Conservation (phyloP, 371 early-diverging fungal species). For the Mucor piriformis region DNA sequence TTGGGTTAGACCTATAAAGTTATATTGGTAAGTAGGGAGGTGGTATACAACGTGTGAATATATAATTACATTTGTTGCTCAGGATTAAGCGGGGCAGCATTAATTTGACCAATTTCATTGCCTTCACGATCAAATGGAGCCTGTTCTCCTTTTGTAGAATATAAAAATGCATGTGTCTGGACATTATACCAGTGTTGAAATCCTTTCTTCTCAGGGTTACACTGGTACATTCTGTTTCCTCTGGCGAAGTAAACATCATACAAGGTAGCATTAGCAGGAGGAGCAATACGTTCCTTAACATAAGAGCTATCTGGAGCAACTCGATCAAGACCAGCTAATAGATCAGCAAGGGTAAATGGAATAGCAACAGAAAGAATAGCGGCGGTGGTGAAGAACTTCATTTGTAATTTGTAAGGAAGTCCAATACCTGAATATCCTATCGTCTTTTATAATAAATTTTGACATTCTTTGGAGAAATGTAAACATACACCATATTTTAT, state of each 20-base stretch:
- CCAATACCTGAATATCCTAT: not conserved
- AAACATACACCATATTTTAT: not conserved
- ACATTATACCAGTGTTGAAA: slow-evolving; percentile 50
- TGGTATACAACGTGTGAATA: not conserved
- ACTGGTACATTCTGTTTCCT: slow-evolving; percentile 46
- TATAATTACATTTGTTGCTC: slow-evolving; percentile 29
- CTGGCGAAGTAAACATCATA: slow-evolving; percentile 45
- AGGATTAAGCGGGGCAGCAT: slow-evolving; percentile 35
- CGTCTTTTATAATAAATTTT: slow-evolving; percentile 3
- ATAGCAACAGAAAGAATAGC: slow-evolving; percentile 4
- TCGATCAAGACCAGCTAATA: slow-evolving; percentile 24
- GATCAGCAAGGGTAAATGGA: slow-evolving; percentile 16
- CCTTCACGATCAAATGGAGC: slow-evolving; percentile 40
- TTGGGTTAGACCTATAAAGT: slow-evolving; percentile 34
- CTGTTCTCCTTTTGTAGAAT: slow-evolving; percentile 30
- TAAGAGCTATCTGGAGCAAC: slow-evolving; percentile 26
- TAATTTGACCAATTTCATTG: slow-evolving; percentile 36
- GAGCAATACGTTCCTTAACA: slow-evolving; percentile 39
- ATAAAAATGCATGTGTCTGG: slow-evolving; percentile 43
- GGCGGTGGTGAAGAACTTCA: slow-evolving; percentile 16
- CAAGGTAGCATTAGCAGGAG: slow-evolving; percentile 30
- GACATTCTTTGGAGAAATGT: not conserved
- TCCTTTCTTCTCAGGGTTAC: slow-evolving; percentile 44
- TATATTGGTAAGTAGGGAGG: not conserved
- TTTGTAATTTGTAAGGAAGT: not conserved